Conservation (phyloP, 1,284 basidiomycete genomes). For the Microbotryomycetes sp. region DNA sequence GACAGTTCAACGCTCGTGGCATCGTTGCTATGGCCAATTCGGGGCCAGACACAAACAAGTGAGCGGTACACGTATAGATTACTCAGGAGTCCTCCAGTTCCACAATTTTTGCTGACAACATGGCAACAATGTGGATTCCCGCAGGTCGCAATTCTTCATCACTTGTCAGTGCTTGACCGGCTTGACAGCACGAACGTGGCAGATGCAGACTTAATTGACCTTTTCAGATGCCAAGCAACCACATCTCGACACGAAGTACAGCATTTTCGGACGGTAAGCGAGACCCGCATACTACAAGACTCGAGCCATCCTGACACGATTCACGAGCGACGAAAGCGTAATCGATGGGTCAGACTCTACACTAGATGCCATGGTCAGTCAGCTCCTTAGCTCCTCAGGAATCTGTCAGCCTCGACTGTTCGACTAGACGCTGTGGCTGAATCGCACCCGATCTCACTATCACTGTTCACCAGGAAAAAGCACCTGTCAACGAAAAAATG, state of each 20-base stretch:
- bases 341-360: slow-evolving; percentile 88
- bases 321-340: slow-evolving; percentile 48
- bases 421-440: no score
- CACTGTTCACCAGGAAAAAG: slow-evolving; percentile 53
- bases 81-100: neutral
- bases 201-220: no score
- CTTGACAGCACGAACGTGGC: no score
- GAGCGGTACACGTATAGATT: slow-evolving; percentile 19
- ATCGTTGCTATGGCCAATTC: slow-evolving; percentile 97
- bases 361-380: slow-evolving; percentile 63
- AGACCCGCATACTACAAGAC: no score
- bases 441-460: slow-evolving; percentile 32
- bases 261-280: slow-evolving; percentile 69
- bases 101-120: slow-evolving; percentile 18
- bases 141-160: slow-evolving; percentile 70
- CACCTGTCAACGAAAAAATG: slow-evolving; percentile 85
- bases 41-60: slow-evolving; percentile 88
- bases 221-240: slow-evolving; percentile 65
- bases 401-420: neutral
- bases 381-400: neutral
- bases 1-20: slow-evolving; percentile 86
- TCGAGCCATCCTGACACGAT: no score
- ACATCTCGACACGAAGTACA: slow-evolving; percentile 89
- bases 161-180: no score
- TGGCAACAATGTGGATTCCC: neutral